Conservation (phyloP, 2,329 filamentous ascomycete genomes). For the Saccharata proteae region DNA sequence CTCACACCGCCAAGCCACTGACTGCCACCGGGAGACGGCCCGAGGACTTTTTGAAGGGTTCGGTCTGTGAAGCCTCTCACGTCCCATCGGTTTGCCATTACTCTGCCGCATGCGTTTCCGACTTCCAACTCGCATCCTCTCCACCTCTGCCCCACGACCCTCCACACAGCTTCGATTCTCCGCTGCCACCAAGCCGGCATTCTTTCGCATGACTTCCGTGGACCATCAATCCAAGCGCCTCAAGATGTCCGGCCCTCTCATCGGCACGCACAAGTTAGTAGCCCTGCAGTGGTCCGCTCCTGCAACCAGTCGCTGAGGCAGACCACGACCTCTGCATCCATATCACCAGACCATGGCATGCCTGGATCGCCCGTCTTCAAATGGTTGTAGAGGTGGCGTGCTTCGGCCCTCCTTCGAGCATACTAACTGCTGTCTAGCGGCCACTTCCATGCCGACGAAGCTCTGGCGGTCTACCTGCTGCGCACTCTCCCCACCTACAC, state of each 20-base stretch:
- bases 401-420: constrained; percentile 2
- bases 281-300: not conserved
- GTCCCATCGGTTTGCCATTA: constrained; percentile 1
- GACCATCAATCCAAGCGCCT: constrained; percentile 57
- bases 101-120: not conserved
- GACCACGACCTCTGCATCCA: not conserved
- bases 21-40: too few species aligned
- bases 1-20: too few species aligned
- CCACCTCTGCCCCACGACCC: not conserved
- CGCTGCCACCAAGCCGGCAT: constrained; percentile 38
- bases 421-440: constrained; percentile 38
- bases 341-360: too few species aligned
- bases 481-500: constrained; percentile 74
- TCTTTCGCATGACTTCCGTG: constrained; percentile 10
- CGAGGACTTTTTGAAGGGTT: too few species aligned
- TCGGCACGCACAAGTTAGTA: constrained; percentile 75
- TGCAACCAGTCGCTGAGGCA: not conserved
- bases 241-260: constrained; percentile 58
- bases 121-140: not conserved
- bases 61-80: too few species aligned
- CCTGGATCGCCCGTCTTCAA: too few species aligned
- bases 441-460: constrained; percentile 98
- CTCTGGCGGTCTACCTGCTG: constrained; percentile 91
- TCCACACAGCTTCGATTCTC: constrained; percentile 1
- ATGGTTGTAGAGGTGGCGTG: too few species aligned